phyloP scores from a whole-genome alignment of 768 basidiomycete genomes.

The Suillus alpinus region DNA sequence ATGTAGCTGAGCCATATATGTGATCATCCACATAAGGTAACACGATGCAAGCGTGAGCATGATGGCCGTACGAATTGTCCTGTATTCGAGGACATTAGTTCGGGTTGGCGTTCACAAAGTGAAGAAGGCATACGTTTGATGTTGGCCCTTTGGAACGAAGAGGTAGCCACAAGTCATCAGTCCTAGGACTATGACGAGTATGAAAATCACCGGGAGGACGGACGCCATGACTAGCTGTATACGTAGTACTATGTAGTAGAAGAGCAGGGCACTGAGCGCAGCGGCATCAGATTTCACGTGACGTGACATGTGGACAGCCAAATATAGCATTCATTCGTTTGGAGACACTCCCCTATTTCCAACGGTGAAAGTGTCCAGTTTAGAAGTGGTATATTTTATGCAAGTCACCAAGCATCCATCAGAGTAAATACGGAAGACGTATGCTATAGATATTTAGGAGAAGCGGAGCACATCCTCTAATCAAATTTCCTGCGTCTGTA shows the following conservation, averaged over 20 bases:
- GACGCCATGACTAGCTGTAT: conserved; percentile 53
- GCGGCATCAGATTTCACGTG: not conserved
- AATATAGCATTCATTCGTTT: too few species aligned
- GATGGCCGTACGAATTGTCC: conserved; percentile 78
- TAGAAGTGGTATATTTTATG: not conserved
- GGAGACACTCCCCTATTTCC: too few species aligned
- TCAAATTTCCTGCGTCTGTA: conserved; percentile 66
- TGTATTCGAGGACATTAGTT: conserved; percentile 29
- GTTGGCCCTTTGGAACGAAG: conserved; percentile 79
- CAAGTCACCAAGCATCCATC: conserved; percentile 5
- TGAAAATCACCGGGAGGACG: conserved; percentile 63
- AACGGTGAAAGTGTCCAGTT: not conserved
- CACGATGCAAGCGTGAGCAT: conserved; percentile 78
- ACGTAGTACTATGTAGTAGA: not conserved
- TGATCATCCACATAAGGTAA: conserved; percentile 96
- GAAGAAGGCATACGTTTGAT: conserved; percentile 72
- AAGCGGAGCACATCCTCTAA: conserved; percentile 23
- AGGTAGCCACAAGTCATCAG: conserved; percentile 66
- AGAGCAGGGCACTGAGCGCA: not conserved
- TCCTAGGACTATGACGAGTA: conserved; percentile 61
- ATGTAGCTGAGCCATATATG: conserved; percentile 93
- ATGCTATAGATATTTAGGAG: not conserved
- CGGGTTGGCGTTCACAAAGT: not conserved
- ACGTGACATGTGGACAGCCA: not conserved
- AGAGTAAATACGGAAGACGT: conserved; percentile 5